Base-by-base conservation (phyloP, 108 stramenopile species). In the Nitzschia putrida region DNA sequence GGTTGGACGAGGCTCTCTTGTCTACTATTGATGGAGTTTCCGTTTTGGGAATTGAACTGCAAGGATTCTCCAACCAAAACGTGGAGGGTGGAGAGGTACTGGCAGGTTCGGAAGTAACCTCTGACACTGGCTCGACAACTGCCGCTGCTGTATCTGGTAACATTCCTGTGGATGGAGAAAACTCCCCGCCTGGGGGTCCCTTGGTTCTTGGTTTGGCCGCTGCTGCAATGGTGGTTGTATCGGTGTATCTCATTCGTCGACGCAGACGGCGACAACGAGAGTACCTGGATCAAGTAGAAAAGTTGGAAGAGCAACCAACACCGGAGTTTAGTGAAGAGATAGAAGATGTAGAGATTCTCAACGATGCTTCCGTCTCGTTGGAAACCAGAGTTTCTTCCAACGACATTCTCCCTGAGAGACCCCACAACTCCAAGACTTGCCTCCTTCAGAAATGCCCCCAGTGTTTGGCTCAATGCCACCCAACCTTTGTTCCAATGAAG, bases 1-100 rank as follows among this genome's bases (percentile, higher is more conserved):
- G 44, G 44, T 44, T 63, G 10, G 44, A 63, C 43, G 61, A 63
- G n/a, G 37, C 61, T 38, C 44, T 63, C 7, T 18, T 13, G 24
- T 24, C 42, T 0, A 25, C 44, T 4, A 43, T 47, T 4, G 61
- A 63, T 47, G 61, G 61, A 10, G 18, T 12, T 21, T 21, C 18
- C 7, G 44, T 63, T 44, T 22, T 47, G 9, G 24, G 40, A 2
- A 23, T 24, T 13, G 42, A 45, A 22, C 40, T 63, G 2, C 61
- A 63, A 63, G 61, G 61, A 11, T 63, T 47, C 22, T 11, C n/a
- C 11, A 59, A 59, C 8, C 21, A 18, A 16, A 37, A n/a, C 39
- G 18, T 63, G 8, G 24, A 23, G 2, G 44, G 40, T 22, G 61
- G 61, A 4, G 18, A 18, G 20, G 20, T 18, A 39, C 21, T 47